Percentiles rank a stretch among this genome's conserved stretches.
Evolutionary conservation across 1,284 basidiomycete genomes (phyloP).

Genomic region (Tremellales sp.): DNA sequence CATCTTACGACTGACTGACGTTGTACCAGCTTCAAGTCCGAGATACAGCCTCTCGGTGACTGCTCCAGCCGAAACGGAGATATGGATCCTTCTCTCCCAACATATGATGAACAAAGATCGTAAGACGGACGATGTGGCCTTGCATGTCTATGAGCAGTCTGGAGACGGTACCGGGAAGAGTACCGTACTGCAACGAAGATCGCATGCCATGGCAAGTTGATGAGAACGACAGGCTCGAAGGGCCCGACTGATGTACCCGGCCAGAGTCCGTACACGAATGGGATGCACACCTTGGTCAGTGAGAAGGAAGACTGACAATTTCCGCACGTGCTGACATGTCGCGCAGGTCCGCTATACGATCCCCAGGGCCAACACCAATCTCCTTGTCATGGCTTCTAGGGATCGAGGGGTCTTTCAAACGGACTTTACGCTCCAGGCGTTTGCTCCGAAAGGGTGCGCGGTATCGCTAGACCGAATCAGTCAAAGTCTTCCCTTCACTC

Average conservation of each 20-base stretch:
- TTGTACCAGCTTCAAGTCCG: slow-evolving; percentile 21
- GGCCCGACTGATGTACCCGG: neutral
- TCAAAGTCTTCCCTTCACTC: slow-evolving; percentile 29
- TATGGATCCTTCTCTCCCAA: slow-evolving; percentile 78
- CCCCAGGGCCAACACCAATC: slow-evolving; percentile 18
- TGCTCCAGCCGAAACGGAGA: slow-evolving; percentile 34
- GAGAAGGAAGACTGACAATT: neutral
- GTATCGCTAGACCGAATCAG: slow-evolving; percentile 31
- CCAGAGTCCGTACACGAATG: slow-evolving; percentile 63
- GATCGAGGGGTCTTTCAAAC: slow-evolving; percentile 36
- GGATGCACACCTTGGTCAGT: slow-evolving; percentile 65
- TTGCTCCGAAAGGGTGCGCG: slow-evolving; percentile 18
- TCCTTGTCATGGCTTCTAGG: slow-evolving; percentile 32
- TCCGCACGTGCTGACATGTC: neutral
- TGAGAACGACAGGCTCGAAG: slow-evolving; percentile 3
- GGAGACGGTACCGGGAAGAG: slow-evolving; percentile 3
- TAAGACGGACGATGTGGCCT: slow-evolving; percentile 64
- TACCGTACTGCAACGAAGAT: slow-evolving; percentile 9
- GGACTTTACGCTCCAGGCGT: slow-evolving; percentile 42
- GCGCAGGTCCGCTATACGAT: slow-evolving; percentile 27
- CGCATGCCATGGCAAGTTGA: slow-evolving; percentile 6
- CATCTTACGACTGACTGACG: too few relatives aligned
- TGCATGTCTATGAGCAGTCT: slow-evolving; percentile 55
- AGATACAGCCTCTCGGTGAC: slow-evolving; percentile 24
- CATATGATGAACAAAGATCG: slow-evolving; percentile 62